These are phyloP conservation scores for Alectoria sarmentosa DNA, from an alignment of 495 filamentous ascomycete genomes.

Conservation along the genomic window DNA sequence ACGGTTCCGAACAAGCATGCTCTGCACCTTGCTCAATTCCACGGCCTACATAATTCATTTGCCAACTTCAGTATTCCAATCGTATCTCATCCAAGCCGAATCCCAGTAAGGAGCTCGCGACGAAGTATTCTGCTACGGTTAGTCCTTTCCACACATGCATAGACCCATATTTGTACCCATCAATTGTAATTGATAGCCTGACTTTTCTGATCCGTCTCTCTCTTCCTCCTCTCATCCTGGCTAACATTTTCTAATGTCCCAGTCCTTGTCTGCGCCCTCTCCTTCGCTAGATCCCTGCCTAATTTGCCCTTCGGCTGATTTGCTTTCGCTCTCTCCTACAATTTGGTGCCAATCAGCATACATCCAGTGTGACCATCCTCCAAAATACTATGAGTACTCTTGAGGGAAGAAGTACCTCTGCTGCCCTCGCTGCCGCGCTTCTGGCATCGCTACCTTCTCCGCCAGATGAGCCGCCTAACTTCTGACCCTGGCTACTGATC, in stretches of 20 bases:
- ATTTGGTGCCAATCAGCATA: not conserved
- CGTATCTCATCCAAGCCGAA: not conserved
- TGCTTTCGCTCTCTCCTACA: slow-evolving; percentile 33
- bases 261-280: slow-evolving; percentile 56
- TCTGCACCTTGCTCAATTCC: not conserved
- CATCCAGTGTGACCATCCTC: not conserved
- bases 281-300: slow-evolving; percentile 51
- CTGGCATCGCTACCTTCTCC: slow-evolving; percentile 17
- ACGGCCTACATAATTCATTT: not conserved
- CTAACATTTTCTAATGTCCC: slow-evolving; percentile 49
- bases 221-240: slow-evolving; percentile 44
- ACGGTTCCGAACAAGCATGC: not conserved
- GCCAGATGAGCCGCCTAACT: slow-evolving; percentile 10
- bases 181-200: slow-evolving; percentile 48
- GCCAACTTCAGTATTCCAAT: not conserved
- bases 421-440: slow-evolving; percentile 22
- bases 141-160: not conserved
- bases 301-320: slow-evolving; percentile 49
- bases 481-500: slow-evolving; percentile 17
- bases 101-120: too few relatives aligned
- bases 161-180: slow-evolving; percentile 11
- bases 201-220: slow-evolving; percentile 50
- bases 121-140: too few relatives aligned
- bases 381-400: not conserved
- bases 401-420: slow-evolving; percentile 20